phyloP scores from a whole-genome alignment of 163 green algal genomes.

The Chlorella variabilis region DNA sequence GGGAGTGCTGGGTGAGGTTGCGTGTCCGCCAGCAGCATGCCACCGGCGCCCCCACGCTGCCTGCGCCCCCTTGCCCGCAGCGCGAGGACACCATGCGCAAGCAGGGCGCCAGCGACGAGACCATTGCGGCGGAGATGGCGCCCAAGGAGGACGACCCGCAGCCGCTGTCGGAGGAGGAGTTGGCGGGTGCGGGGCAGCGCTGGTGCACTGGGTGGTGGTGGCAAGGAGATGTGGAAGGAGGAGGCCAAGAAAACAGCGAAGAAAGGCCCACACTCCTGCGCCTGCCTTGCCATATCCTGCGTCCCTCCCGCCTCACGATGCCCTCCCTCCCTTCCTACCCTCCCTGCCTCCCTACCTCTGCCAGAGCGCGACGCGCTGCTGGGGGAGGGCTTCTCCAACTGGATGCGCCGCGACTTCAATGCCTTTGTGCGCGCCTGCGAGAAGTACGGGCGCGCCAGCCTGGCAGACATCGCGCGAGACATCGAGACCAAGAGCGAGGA shows the following conservation, averaged over 20 bases:
- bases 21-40: too few species aligned
- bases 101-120: conserved; percentile 79
- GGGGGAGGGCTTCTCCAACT: conserved; percentile 88
- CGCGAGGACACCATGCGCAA: background rate
- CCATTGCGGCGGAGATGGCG: conserved; percentile 58
- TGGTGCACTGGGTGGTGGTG: background rate
- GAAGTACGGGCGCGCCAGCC: conserved; percentile 83
- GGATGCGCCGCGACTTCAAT: conserved; percentile 91
- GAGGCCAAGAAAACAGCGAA: too few species aligned
- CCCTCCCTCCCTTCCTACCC: background rate
- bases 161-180: conserved; percentile 90
- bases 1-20: too few species aligned
- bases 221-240: background rate
- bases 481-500: conserved; percentile 96
- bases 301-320: background rate
- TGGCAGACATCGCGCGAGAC: conserved; percentile 87
- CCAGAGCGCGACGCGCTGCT: conserved; percentile 49
- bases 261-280: too few species aligned
- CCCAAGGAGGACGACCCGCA: conserved; percentile 75
- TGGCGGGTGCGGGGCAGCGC: conserved; percentile 42
- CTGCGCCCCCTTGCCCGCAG: background rate
- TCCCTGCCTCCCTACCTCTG: background rate
- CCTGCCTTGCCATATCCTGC: background rate
- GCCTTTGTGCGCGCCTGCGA: conserved; percentile 95
- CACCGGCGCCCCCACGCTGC: background rate